Conservation (phyloP, 257 asterid species). For the Euphrasia confusa region DNA sequence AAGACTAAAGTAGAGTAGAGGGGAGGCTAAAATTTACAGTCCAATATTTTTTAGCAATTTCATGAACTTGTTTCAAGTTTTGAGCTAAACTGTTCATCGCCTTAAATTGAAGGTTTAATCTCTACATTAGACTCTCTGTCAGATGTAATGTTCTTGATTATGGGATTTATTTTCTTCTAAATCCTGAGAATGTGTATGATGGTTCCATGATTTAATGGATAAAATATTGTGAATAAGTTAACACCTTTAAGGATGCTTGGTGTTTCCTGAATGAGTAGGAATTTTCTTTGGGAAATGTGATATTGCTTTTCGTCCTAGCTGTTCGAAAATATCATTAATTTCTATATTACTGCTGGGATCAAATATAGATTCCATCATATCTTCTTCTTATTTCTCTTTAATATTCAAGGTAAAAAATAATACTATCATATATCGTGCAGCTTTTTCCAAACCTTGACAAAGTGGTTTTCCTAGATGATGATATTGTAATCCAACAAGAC, state of each 20-base stretch:
- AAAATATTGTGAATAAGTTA: slow-evolving; percentile 5
- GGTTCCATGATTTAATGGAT: slow-evolving; percentile 8
- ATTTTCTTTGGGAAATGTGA: slow-evolving; percentile 9
- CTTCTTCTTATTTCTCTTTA: slow-evolving; percentile 12
- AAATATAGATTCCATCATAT: slow-evolving; percentile 8
- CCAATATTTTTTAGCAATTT: slow-evolving; percentile 9
- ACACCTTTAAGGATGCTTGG: background rate
- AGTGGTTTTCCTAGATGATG: slow-evolving; percentile 97
- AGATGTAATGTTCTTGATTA: slow-evolving; percentile 3
- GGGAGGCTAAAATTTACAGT: background rate
- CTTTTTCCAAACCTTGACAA: slow-evolving; percentile 93
- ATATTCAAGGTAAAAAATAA: slow-evolving; percentile 19
- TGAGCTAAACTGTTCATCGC: slow-evolving; percentile 8
- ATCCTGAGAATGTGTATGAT: background rate
- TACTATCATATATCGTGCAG: slow-evolving; percentile 45
- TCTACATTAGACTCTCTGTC: slow-evolving; percentile 10
- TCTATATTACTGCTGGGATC: slow-evolving; percentile 15
- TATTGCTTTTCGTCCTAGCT: slow-evolving; percentile 11
- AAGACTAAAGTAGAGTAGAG: background rate
- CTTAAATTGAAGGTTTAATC: slow-evolving; percentile 4
- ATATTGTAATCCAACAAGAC: slow-evolving; percentile 88
- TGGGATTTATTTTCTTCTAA: background rate
- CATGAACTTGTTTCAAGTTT: slow-evolving; percentile 17
- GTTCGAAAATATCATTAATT: too few species aligned
- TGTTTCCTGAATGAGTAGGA: slow-evolving; percentile 21